Evolutionary conservation across 805 yeast genomes (phyloP), one percentile per base, ranked within the genome.

Genomic region (Lachancea nothofagi): DNA sequence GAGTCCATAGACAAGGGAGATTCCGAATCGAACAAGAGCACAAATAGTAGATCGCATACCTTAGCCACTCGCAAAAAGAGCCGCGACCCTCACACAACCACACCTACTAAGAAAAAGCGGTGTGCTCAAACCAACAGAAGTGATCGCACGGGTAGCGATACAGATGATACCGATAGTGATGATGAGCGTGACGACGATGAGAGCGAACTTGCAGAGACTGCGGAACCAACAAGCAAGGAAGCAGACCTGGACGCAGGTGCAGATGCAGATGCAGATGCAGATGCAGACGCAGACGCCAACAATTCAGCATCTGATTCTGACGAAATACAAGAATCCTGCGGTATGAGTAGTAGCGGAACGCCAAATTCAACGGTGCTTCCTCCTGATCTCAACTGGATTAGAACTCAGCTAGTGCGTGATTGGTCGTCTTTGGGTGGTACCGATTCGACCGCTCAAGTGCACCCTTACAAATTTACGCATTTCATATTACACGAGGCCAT

Each of bases 391-490:
- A 78, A 78, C 48, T 89, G 97, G 97, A 77, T 88, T 48, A 71
- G 76, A 36, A 70, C 74, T 25, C 70, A 74, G 3, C 57, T 81
- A 20, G 78, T 90, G 6, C 72, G 71, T 42, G 80, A 74, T 41
- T 87, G 95, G 80, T 78, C 89, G 2, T 72, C 77, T 7, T 64
- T 90, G 36, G 97, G 97, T 22, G 90, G 84, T 17, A 73, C 76
- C 22, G 89, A 82, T 45, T 79, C 94, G 10, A 90, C 97, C 1
- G 97, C 97, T 0, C 97, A 93, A 64, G 96, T 93, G 5, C 97
- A 90, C 58, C 97, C 98, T 2, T 87, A 83, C 65, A 82, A 82
- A 56, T 89, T 93, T 64, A 90, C 97, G n/a, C 83, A 82, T 40
- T 84, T 75, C 56, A 69, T 90, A 8, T 65, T 90, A 45, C 76